Percentiles rank a stretch among this genome's conserved stretches.
Evolutionary conservation across 352 stramenopile species (phyloP).

Genomic region (Phytophthora meadii): DNA sequence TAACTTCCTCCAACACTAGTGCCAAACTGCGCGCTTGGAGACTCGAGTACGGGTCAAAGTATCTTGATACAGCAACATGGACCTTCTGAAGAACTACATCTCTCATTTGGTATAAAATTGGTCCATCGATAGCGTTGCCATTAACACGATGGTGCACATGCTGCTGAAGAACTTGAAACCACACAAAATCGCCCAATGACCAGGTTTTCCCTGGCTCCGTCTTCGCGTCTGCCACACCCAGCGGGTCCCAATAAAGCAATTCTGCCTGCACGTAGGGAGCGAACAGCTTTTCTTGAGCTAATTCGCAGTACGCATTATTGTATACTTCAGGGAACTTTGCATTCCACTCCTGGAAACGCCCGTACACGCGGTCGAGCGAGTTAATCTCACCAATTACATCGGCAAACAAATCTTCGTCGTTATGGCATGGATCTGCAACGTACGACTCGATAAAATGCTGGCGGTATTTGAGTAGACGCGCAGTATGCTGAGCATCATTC

Average conservation of each 20-base stretch:
- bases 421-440: conserved; percentile 9
- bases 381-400: conserved; percentile 78
- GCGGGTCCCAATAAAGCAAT: conserved; percentile 70
- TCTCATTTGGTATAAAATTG: conserved; percentile 50
- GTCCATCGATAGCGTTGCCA: conserved; percentile 26
- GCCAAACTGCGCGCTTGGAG: conserved; percentile 62
- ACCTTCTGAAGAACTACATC: conserved; percentile 62
- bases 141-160: conserved; percentile 27
- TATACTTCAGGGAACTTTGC: conserved; percentile 75
- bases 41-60: conserved; percentile 70
- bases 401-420: conserved; percentile 51
- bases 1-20: conserved; percentile 61
- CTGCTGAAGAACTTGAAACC: conserved; percentile 56
- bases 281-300: conserved; percentile 68
- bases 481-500: conserved; percentile 4
- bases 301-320: conserved; percentile 64
- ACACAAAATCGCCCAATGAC: conserved; percentile 54
- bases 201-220: conserved; percentile 22
- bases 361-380: conserved; percentile 63
- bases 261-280: conserved; percentile 71
- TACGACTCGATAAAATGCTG: conserved; percentile 45
- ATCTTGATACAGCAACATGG: conserved; percentile 36
- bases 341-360: conserved; percentile 77
- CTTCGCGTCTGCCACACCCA: conserved; percentile 38
- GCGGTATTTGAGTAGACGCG: conserved; percentile 24